These are phyloP conservation scores for Tricholoma sp. DNA, from an alignment of 768 basidiomycete species.

Conservation along the genomic window DNA sequence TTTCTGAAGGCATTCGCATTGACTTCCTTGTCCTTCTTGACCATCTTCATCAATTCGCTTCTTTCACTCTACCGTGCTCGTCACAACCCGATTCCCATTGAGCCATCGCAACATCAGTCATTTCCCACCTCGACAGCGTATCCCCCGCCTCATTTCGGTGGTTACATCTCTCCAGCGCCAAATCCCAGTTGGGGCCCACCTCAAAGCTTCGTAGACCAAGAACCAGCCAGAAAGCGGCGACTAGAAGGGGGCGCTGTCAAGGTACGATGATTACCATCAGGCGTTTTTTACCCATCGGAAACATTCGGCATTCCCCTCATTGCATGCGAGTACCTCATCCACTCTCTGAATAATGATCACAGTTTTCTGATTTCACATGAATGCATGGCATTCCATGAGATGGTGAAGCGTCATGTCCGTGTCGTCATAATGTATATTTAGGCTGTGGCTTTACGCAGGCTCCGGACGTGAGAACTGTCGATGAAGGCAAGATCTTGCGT, in stretches of 20 bases:
- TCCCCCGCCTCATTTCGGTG: conserved; percentile 38
- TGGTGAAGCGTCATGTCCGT: conserved; percentile 4
- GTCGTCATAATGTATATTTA: conserved; percentile 12
- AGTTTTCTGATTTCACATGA: conserved; percentile 6
- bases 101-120: conserved; percentile 28
- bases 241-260: conserved; percentile 55
- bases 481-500: conserved; percentile 1
- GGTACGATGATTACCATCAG: conserved; percentile 36
- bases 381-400: not conserved
- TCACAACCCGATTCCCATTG: conserved; percentile 39
- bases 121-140: conserved; percentile 34
- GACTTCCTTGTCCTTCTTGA: conserved; percentile 71
- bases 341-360: not conserved
- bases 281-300: not conserved
- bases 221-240: conserved; percentile 47
- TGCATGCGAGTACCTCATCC: conserved; percentile 1
- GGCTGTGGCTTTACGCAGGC: not conserved
- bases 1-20: conserved; percentile 61
- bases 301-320: not conserved
- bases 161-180: conserved; percentile 47
- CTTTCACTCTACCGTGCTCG: conserved; percentile 73
- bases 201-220: conserved; percentile 35
- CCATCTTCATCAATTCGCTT: conserved; percentile 76
- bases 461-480: not conserved
- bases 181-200: conserved; percentile 42